Conservation (phyloP, 371 early-diverging fungal species). For the Rhizopus delemar region DNA sequence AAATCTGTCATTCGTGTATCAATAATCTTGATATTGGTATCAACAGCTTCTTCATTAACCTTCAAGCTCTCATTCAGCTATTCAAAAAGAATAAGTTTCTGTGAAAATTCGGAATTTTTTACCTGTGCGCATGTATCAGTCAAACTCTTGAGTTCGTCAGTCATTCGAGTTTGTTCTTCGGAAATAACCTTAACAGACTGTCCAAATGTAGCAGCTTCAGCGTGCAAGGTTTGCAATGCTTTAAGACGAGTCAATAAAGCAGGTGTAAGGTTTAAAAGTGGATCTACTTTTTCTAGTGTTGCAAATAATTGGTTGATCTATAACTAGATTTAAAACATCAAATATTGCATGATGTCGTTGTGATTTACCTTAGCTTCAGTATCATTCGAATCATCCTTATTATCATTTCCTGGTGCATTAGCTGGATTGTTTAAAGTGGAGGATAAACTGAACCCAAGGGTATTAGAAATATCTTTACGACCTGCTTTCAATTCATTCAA, state of each 20-base stretch:
- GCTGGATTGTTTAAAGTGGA: constrained; percentile 5
- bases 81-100: neutral
- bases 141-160: constrained; percentile 68
- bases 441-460: constrained; percentile 26
- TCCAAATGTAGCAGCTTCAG: constrained; percentile 79
- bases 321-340: constrained; percentile 9
- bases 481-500: constrained; percentile 68
- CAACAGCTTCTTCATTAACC: constrained; percentile 66
- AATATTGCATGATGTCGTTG: constrained; percentile 9
- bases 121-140: constrained; percentile 58
- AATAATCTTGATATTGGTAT: constrained; percentile 69
- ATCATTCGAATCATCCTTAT: constrained; percentile 24
- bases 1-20: constrained; percentile 68
- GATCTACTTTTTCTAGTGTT: constrained; percentile 75
- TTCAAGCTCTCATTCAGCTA: constrained; percentile 66
- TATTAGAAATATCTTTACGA: constrained; percentile 46
- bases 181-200: constrained; percentile 74
- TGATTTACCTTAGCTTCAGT: constrained; percentile 23
- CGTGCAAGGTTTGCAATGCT: constrained; percentile 77
- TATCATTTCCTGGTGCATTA: constrained; percentile 9
- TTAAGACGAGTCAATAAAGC: constrained; percentile 80
- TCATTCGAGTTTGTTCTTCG: constrained; percentile 71
- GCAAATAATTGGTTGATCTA: constrained; percentile 74
- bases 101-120: constrained; percentile 6
- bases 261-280: constrained; percentile 77